These are phyloP conservation scores for Lecanosticta acicola DNA, from an alignment of 2,329 filamentous ascomycete species.

Conservation along the genomic window DNA sequence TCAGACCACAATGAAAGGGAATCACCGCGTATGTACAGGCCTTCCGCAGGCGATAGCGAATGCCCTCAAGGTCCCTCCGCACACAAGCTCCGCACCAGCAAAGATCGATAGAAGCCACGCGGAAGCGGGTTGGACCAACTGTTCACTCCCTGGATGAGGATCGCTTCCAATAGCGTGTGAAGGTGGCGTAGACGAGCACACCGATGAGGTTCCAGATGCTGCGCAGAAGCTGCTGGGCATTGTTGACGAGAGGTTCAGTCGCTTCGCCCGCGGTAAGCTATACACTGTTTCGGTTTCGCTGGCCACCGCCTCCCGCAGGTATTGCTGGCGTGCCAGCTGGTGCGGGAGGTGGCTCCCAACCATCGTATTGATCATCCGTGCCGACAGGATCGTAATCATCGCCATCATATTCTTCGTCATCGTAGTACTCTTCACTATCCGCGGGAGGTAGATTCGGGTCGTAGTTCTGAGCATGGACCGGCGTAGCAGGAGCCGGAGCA, in stretches of 20 bases:
- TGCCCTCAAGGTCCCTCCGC: background rate
- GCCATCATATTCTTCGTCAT: constrained; percentile 28
- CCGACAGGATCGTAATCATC: constrained; percentile 27
- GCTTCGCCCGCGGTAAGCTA: constrained; percentile 19
- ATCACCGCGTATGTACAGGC: constrained; percentile 17
- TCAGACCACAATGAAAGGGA: constrained; percentile 3
- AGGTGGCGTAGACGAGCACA: background rate
- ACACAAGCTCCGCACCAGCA: background rate
- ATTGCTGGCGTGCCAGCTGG: constrained; percentile 17
- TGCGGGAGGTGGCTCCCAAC: constrained; percentile 24
- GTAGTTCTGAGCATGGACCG: constrained; percentile 21
- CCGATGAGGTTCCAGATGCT: background rate
- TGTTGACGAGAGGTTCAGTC: constrained; percentile 8
- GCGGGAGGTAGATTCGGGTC: constrained; percentile 27
- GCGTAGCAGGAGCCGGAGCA: constrained; percentile 13
- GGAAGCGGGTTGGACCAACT: too few relatives aligned
- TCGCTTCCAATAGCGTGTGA: background rate
- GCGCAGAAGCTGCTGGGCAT: background rate
- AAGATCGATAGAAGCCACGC: background rate
- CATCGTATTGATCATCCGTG: constrained; percentile 18
- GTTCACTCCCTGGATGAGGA: constrained; percentile 2
- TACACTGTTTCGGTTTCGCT: constrained; percentile 8
- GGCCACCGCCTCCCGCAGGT: constrained; percentile 12
- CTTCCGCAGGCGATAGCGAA: constrained; percentile 12
- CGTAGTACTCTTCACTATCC: constrained; percentile 31